These are phyloP conservation scores for Penicillium sp. DNA, from an alignment of 2,329 filamentous ascomycete genomes.

Conservation along the genomic window DNA sequence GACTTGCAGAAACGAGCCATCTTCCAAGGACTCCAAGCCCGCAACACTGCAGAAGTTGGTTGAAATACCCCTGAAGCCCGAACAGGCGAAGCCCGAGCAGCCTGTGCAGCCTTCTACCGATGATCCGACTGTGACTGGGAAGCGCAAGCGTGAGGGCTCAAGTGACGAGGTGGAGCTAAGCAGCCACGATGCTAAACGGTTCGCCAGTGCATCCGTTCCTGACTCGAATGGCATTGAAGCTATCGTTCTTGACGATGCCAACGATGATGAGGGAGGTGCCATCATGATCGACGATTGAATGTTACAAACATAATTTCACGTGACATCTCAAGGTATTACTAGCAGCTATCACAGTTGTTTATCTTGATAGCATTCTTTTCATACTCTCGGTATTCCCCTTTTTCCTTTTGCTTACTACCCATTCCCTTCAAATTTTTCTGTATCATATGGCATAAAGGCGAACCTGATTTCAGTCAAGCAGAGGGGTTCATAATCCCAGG, in stretches of 20 bases:
- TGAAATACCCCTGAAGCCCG: conserved; percentile 51
- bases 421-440: neutral
- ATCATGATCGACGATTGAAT: conserved; percentile 66
- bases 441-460: conserved; percentile 20
- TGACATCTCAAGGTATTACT: neutral
- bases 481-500: neutral
- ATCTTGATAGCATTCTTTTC: neutral
- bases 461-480: conserved; percentile 2
- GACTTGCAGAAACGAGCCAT: conserved; percentile 26
- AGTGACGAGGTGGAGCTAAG: conserved; percentile 38
- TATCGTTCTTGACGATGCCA: conserved; percentile 45
- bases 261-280: conserved; percentile 52
- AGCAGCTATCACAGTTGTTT: neutral
- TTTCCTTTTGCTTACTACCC: neutral
- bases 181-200: conserved; percentile 41
- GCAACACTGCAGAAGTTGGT: conserved; percentile 43
- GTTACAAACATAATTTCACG: neutral
- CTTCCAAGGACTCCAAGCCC: conserved; percentile 41
- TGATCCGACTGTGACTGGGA: conserved; percentile 28
- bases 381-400: conserved; percentile 11
- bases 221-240: conserved; percentile 44
- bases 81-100: conserved; percentile 44
- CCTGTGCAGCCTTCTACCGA: conserved; percentile 33
- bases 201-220: conserved; percentile 36
- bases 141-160: conserved; percentile 49